Evolutionary conservation across 768 basidiomycete species (phyloP).

Genomic region (Phaeolepiota aurea): DNA sequence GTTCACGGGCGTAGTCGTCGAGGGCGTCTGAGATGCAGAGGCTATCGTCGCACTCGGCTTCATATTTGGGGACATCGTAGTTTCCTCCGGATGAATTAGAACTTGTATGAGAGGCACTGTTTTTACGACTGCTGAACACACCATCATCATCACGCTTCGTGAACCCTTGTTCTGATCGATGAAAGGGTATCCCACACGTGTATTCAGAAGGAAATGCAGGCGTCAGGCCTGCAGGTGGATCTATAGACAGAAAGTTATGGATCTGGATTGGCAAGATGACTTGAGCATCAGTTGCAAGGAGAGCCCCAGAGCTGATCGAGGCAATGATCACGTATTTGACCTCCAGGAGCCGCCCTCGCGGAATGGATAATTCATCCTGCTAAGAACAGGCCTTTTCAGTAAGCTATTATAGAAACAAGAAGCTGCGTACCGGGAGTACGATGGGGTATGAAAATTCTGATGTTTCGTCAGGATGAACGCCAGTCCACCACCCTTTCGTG

Average conservation of each 20-base stretch:
- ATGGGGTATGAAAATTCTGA: conserved; percentile 64
- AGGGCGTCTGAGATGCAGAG: neutral
- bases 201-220: neutral
- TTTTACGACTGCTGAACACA: neutral
- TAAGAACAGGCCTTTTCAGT: conserved; percentile 17
- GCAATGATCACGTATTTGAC: conserved; percentile 68
- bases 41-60: neutral
- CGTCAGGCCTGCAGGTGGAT: conserved; percentile 49
- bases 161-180: too few relatives aligned
- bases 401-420: neutral
- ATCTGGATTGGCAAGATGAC: conserved; percentile 70
- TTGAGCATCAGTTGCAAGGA: conserved; percentile 50
- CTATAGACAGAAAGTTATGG: conserved; percentile 80
- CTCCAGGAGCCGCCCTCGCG: conserved; percentile 64
- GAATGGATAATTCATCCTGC: conserved; percentile 64
- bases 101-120: neutral
- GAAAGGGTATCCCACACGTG: too few relatives aligned
- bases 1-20: neutral
- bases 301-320: conserved; percentile 47
- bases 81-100: neutral
- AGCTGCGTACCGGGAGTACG: conserved; percentile 57
- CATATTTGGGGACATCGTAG: neutral
- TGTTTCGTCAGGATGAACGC: conserved; percentile 55
- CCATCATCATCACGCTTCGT: neutral
- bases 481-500: conserved; percentile 87